Conservation (phyloP, 805 yeast genomes). For the Candida corydali region DNA sequence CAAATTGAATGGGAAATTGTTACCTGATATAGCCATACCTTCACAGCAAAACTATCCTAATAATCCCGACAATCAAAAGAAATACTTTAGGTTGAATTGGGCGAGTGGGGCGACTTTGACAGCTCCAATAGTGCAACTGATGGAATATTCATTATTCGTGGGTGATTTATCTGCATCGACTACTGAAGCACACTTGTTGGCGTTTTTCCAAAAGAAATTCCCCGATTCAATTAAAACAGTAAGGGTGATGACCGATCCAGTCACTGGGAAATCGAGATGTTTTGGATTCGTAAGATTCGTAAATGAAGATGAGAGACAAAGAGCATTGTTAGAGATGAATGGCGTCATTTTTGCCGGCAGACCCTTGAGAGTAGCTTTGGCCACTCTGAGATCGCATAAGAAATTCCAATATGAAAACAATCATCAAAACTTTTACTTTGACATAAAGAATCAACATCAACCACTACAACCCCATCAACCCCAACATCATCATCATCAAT, state of each 20-base stretch:
- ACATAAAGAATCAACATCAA: background rate
- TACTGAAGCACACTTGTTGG: slow-evolving; percentile 73
- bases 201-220: slow-evolving; percentile 65
- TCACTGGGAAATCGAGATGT: slow-evolving; percentile 71
- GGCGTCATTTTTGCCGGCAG: slow-evolving; percentile 80
- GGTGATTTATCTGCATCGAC: slow-evolving; percentile 78
- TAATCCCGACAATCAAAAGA: slow-evolving; percentile 47
- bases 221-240: slow-evolving; percentile 68
- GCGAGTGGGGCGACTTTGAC: slow-evolving; percentile 73
- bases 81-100: slow-evolving; percentile 75
- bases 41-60: slow-evolving; percentile 36
- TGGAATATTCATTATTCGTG: slow-evolving; percentile 76
- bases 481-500: slow-evolving; percentile 17
- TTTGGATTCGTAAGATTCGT: slow-evolving; percentile 79
- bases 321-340: slow-evolving; percentile 71
- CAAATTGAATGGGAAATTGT: slow-evolving; percentile 57
- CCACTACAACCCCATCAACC: slow-evolving; percentile 10
- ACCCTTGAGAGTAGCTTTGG: slow-evolving; percentile 71
- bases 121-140: slow-evolving; percentile 67
- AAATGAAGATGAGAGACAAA: slow-evolving; percentile 61
- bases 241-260: slow-evolving; percentile 82
- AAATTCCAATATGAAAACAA: slow-evolving; percentile 2
- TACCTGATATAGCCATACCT: slow-evolving; percentile 55
- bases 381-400: slow-evolving; percentile 56
- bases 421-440: background rate